A percentile compares a stretch with the other conserved stretches of the same genome.
Evolutionary conservation across 345 rosid species (phyloP).

Genomic region (Brassica carinata): DNA sequence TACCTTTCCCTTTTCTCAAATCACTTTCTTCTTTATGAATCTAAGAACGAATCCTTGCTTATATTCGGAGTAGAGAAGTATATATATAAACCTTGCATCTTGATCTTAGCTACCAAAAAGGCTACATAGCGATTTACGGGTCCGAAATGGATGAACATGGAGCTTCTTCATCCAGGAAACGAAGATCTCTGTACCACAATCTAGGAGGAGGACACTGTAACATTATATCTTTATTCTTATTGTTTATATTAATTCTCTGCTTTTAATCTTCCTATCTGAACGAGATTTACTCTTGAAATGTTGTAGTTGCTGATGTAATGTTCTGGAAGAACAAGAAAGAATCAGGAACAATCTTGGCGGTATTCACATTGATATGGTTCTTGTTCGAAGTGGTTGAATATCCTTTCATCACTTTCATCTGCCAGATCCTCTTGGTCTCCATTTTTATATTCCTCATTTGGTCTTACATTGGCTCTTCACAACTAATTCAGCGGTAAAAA

Average conservation of each 20-base stretch:
- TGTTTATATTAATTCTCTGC: not conserved
- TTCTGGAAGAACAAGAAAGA: constrained; percentile 66
- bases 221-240: not conserved
- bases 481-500: constrained; percentile 52
- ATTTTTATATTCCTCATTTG: constrained; percentile 56
- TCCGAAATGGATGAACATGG: constrained; percentile 22
- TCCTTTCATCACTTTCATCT: constrained; percentile 59
- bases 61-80: not conserved
- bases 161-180: constrained; percentile 37
- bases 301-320: constrained; percentile 64
- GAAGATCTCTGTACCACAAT: constrained; percentile 36
- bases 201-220: constrained; percentile 47
- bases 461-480: constrained; percentile 52
- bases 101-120: not conserved
- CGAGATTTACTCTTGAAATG: not conserved
- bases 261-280: not conserved
- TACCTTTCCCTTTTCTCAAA: constrained; percentile 44
- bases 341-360: constrained; percentile 57
- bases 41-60: constrained; percentile 23
- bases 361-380: constrained; percentile 61
- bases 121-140: constrained; percentile 27
- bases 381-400: constrained; percentile 67
- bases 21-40: constrained; percentile 42
- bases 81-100: constrained; percentile 21
- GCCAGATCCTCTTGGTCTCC: constrained; percentile 46